Evolutionary conservation across 164 flowering plant species (phyloP).

Genomic region (Hamamelis virginiana): DNA sequence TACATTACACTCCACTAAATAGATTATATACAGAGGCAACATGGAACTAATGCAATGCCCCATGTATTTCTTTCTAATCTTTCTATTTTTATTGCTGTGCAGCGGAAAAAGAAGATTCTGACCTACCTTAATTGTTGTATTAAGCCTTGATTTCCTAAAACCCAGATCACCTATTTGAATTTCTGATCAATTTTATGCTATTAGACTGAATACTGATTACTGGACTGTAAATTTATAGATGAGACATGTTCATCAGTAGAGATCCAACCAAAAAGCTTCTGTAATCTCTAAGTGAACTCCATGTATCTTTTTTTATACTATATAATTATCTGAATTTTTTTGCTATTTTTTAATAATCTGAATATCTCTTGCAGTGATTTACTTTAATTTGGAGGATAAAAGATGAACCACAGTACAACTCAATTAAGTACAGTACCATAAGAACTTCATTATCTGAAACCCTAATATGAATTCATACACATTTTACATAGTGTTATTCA

Average conservation of each 20-base stretch:
- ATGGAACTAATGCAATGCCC: background rate
- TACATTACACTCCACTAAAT: too few species aligned
- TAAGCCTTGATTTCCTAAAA: conserved; percentile 31
- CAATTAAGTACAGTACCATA: too few species aligned
- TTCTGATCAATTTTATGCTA: background rate
- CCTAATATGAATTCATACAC: too few species aligned
- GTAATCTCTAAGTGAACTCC: background rate
- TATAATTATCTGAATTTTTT: too few species aligned
- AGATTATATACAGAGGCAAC: too few species aligned
- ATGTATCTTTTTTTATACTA: too few species aligned
- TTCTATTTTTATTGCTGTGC: conserved; percentile 17
- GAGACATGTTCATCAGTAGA: background rate
- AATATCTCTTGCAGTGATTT: too few species aligned
- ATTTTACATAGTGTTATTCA: too few species aligned
- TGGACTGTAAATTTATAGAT: background rate
- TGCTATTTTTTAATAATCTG: too few species aligned
- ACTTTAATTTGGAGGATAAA: too few species aligned
- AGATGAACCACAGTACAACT: too few species aligned
- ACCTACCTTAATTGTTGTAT: conserved; percentile 48
- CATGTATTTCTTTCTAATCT: conserved; percentile 8
- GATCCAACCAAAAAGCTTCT: background rate
- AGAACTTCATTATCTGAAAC: too few species aligned
- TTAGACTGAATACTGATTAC: background rate
- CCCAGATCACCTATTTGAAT: background rate
- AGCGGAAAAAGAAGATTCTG: conserved; percentile 45